Conservation (phyloP, 306 rosid genomes). For the Malus asiatica region DNA sequence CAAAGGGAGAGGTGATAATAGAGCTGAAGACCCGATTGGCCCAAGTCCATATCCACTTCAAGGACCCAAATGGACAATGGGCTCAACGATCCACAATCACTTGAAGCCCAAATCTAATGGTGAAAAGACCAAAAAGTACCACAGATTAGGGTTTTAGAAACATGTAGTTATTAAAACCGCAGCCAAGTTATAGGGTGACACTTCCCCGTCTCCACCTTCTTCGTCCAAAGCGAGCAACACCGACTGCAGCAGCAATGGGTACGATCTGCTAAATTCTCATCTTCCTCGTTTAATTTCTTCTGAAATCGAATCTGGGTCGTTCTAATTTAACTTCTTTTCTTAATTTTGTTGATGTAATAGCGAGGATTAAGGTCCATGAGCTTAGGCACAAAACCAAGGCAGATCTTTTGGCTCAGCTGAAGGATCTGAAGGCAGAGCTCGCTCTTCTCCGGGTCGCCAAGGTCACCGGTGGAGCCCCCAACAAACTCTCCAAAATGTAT, state of each 20-base stretch:
- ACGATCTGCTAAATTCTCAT: neutral
- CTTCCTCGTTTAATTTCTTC: too few species aligned
- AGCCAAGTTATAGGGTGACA: neutral
- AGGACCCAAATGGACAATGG: neutral
- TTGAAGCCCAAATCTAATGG: neutral
- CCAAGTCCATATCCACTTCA: neutral
- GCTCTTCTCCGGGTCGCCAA: conserved; percentile 49
- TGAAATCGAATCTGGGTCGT: neutral
- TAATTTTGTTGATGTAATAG: neutral
- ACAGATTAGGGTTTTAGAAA: conserved; percentile 11
- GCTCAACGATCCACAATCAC: neutral
- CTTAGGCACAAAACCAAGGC: conserved; percentile 34
- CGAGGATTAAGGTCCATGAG: conserved; percentile 49
- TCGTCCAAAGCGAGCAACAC: neutral
- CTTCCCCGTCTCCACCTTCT: neutral
- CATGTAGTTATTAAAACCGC: neutral
- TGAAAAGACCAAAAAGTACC: neutral
- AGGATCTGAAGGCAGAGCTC: conserved; percentile 52
- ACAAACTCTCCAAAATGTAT: conserved; percentile 49
- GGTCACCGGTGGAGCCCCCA: conserved; percentile 52
- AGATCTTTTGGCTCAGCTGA: conserved; percentile 35
- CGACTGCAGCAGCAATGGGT: conserved; percentile 2
- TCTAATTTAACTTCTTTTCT: neutral
- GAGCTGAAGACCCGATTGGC: neutral
- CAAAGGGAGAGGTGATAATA: neutral